Evolutionary conservation across 139 green algal species (phyloP).

Genomic region (Chlorella sp.): DNA sequence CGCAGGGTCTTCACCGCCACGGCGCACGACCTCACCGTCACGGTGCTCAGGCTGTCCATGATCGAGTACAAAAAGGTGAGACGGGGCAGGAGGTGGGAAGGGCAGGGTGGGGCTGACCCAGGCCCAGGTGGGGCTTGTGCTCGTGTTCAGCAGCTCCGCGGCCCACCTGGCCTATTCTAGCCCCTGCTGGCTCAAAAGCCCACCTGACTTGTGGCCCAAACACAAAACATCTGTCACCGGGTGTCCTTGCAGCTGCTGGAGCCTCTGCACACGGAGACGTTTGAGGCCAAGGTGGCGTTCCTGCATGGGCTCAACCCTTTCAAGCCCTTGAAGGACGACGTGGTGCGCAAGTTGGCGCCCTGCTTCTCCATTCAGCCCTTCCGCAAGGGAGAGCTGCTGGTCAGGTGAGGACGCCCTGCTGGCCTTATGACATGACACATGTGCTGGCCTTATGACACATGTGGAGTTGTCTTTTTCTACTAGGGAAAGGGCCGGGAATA

Average conservation of each 20-base stretch:
- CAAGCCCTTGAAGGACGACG: constrained; percentile 11
- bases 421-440: too few species aligned
- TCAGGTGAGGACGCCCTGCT: constrained; percentile 18
- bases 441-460: too few species aligned
- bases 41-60: background rate
- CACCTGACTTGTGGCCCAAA: background rate
- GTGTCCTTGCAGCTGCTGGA: background rate
- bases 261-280: constrained; percentile 19
- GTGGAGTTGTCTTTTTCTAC: too few species aligned
- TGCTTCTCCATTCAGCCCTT: constrained; percentile 19
- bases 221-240: background rate
- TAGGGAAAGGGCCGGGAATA: too few species aligned
- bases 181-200: background rate
- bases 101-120: background rate
- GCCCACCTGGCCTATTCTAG: background rate
- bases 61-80: background rate
- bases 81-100: background rate
- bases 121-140: background rate
- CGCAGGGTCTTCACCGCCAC: background rate
- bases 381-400: constrained; percentile 12
- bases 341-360: constrained; percentile 24
- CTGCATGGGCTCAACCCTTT: constrained; percentile 11
- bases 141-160: background rate
- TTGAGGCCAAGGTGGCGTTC: constrained; percentile 29
- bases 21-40: background rate